Percentiles rank a stretch among this genome's conserved stretches.
These are phyloP conservation scores for Fusarium graminum DNA, from an alignment of 2,329 filamentous ascomycete genomes.

Conservation along the genomic window DNA sequence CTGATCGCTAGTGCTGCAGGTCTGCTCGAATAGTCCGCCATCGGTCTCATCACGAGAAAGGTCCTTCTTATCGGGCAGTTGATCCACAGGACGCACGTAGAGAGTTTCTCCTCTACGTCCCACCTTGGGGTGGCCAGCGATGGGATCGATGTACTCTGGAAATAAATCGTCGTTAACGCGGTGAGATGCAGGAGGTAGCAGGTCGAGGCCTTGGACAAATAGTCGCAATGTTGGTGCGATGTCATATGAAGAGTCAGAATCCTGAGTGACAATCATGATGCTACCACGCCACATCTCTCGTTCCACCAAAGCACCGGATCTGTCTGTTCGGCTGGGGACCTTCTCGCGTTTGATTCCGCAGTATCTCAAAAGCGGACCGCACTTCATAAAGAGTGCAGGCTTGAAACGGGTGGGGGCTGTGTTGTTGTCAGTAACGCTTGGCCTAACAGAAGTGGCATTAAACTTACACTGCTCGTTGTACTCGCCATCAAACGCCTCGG, in stretches of 20 bases:
- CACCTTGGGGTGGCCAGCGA: conserved; percentile 88
- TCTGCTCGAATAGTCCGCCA: conserved; percentile 83
- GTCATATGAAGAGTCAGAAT: conserved; percentile 84
- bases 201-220: conserved; percentile 87
- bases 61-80: conserved; percentile 82
- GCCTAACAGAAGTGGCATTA: background rate
- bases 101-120: conserved; percentile 87
- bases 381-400: conserved; percentile 86
- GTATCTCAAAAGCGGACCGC: conserved; percentile 90
- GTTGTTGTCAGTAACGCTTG: conserved; percentile 26
- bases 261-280: conserved; percentile 94
- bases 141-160: conserved; percentile 88
- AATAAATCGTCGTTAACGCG: conserved; percentile 75
- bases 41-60: conserved; percentile 84
- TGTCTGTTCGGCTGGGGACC: conserved; percentile 51
- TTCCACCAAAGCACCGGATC: conserved; percentile 57
- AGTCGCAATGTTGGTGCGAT: conserved; percentile 83
- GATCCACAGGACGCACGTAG: conserved; percentile 90
- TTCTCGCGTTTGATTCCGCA: conserved; percentile 81
- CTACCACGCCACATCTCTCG: conserved; percentile 92
- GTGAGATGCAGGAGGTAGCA: conserved; percentile 81
- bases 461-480: conserved; percentile 73
- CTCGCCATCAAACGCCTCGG: conserved; percentile 75
- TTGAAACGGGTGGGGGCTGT: conserved; percentile 79
- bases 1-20: conserved; percentile 65